Evolutionary conservation across 192 early-diverging fungal genomes (phyloP).

Genomic region (Thamnidium elegans): DNA sequence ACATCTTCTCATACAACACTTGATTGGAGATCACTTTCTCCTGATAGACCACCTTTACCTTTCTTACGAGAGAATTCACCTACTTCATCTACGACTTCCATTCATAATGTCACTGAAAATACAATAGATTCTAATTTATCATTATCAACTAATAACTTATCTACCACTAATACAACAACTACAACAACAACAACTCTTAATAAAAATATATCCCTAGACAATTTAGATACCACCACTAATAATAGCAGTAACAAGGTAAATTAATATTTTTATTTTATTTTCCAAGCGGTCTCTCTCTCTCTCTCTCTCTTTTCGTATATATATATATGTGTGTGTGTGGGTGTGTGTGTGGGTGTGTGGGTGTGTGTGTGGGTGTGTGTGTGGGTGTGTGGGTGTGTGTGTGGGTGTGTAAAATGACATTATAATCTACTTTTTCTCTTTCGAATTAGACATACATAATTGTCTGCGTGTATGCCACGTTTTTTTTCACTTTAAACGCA

Average conservation of each 20-base stretch:
- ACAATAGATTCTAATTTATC: background rate
- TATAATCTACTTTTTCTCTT: background rate
- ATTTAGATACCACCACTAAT: background rate
- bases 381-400: no score
- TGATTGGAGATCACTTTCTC: constrained; percentile 35
- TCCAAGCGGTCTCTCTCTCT: background rate
- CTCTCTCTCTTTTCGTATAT: background rate
- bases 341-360: no score
- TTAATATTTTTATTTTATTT: background rate
- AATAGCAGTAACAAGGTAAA: background rate
- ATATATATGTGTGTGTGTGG: background rate
- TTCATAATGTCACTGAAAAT: background rate
- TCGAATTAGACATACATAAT: background rate
- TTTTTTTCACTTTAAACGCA: no score
- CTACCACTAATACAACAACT: no score
- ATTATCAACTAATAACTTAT: no score
- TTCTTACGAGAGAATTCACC: background rate
- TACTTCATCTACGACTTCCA: background rate
- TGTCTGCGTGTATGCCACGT: no score
- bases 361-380: no score
- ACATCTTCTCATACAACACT: constrained; percentile 9
- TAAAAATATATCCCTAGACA: background rate
- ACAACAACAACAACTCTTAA: background rate
- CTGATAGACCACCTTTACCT: constrained; percentile 30
- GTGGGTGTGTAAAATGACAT: no score